These are phyloP conservation scores for Diaporthe ilicicola DNA, from an alignment of 2,329 filamentous ascomycete species.

Conservation along the genomic window DNA sequence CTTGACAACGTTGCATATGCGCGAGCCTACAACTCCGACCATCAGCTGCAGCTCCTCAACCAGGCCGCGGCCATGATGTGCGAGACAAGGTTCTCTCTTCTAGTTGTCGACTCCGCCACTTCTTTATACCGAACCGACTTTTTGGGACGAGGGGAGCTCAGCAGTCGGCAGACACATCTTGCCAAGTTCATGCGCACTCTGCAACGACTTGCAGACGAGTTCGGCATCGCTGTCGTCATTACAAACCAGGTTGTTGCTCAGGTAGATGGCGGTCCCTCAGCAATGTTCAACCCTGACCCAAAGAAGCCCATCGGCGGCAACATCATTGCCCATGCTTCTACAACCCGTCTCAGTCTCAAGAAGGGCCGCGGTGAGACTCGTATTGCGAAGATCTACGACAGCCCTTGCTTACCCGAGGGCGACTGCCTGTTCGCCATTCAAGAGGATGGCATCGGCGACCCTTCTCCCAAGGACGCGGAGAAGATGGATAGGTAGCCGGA, in stretches of 20 bases:
- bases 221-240: conserved; percentile 97
- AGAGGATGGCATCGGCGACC: conserved; percentile 96
- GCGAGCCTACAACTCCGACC: conserved; percentile 97
- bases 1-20: conserved; percentile 98
- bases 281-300: conserved; percentile 98
- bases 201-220: conserved; percentile 80
- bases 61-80: conserved; percentile 99
- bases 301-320: conserved; percentile 99
- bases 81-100: conserved; percentile 94
- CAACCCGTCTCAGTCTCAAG: conserved; percentile 91
- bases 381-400: conserved; percentile 99
- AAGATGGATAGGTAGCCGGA: conserved; percentile 59
- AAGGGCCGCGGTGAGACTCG: conserved; percentile 95
- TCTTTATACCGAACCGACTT: conserved; percentile 97
- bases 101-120: conserved; percentile 96
- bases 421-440: conserved; percentile 97
- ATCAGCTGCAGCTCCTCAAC: conserved; percentile 93
- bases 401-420: conserved; percentile 93
- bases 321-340: conserved; percentile 97
- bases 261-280: conserved; percentile 92
- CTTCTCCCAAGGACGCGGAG: conserved; percentile 92
- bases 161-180: conserved; percentile 88
- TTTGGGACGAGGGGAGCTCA: conserved; percentile 93
- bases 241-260: conserved; percentile 99
- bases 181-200: conserved; percentile 89